Percentiles rank a stretch among this genome's conserved stretches.
Conservation (phyloP, 1,284 basidiomycete species). For the Moesziomyces parantarcticus region DNA sequence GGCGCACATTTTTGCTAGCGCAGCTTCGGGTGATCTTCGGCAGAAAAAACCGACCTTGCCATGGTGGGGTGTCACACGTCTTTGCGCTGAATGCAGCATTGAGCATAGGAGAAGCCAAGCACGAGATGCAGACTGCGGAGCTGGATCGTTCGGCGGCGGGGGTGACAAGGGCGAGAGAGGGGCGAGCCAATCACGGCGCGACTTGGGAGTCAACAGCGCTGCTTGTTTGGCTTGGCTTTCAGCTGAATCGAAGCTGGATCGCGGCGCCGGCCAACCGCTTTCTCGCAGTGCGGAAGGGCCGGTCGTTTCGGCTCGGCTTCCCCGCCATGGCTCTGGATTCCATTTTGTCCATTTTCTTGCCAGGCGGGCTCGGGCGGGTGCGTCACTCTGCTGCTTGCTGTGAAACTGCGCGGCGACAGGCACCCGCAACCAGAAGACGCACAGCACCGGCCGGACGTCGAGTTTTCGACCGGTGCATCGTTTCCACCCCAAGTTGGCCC, state of each 20-base stretch:
- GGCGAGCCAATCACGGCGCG: constrained; percentile 10
- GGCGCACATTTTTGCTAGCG: neutral
- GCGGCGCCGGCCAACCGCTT: constrained; percentile 2
- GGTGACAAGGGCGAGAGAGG: neutral
- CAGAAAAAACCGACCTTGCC: too few species aligned
- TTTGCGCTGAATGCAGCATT: too few species aligned
- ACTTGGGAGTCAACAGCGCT: too few species aligned
- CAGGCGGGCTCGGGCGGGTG: neutral
- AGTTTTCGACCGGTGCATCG: too few species aligned
- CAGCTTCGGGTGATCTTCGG: neutral
- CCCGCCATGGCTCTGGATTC: constrained; percentile 8
- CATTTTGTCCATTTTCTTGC: neutral
- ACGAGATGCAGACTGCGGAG: too few species aligned
- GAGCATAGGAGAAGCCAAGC: too few species aligned
- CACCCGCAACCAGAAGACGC: too few species aligned
- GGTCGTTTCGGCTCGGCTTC: constrained; percentile 8
- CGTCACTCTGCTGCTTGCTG: too few species aligned
- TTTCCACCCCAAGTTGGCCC: too few species aligned
- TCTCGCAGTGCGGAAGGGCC: neutral
- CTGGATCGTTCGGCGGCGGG: neutral
- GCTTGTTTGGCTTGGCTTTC: constrained; percentile 4
- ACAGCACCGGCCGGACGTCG: too few species aligned
- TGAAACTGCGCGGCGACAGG: too few species aligned
- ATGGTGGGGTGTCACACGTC: too few species aligned
- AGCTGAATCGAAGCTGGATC: neutral